These are phyloP conservation scores for Poronia punctata DNA, from an alignment of 495 filamentous ascomycete species.

Conservation along the genomic window DNA sequence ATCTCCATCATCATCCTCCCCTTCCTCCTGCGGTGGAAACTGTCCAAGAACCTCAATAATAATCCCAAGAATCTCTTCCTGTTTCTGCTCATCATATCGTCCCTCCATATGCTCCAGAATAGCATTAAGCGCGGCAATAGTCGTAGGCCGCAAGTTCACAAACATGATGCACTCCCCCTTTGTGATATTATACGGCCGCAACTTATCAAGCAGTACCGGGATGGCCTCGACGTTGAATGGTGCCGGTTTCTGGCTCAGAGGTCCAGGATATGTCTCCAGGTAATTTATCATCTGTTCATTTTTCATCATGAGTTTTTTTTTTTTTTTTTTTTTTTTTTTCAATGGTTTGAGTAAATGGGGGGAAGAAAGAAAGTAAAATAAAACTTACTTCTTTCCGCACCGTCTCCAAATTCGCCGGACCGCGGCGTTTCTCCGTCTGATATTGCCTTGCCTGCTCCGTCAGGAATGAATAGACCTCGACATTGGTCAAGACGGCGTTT, in stretches of 20 bases:
- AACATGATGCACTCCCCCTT: conserved; percentile 42
- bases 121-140: conserved; percentile 28
- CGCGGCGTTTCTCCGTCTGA: conserved; percentile 30
- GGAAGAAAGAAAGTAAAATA: not conserved
- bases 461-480: conserved; percentile 43
- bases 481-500: conserved; percentile 39
- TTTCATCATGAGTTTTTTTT: not conserved
- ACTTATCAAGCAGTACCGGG: conserved; percentile 27
- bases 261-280: conserved; percentile 31
- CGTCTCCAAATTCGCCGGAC: conserved; percentile 33
- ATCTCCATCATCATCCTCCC: conserved; percentile 14
- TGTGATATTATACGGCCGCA: conserved; percentile 32
- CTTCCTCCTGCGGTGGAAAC: conserved; percentile 16
- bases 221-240: conserved; percentile 27
- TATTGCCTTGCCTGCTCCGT: conserved; percentile 32
- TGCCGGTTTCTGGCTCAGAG: conserved; percentile 35
- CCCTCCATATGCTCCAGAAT: conserved; percentile 40
- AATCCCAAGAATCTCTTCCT: conserved; percentile 35
- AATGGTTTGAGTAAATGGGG: not conserved
- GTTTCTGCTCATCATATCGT: conserved; percentile 37
- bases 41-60: conserved; percentile 37
- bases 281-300: conserved; percentile 29
- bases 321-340: not conserved
- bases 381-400: conserved; percentile 25
- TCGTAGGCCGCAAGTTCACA: conserved; percentile 37